Evolutionary conservation across 2,329 filamentous ascomycete genomes (phyloP), one percentile per base, ranked within the genome.

Genomic region (Talaromyces sp.): DNA sequence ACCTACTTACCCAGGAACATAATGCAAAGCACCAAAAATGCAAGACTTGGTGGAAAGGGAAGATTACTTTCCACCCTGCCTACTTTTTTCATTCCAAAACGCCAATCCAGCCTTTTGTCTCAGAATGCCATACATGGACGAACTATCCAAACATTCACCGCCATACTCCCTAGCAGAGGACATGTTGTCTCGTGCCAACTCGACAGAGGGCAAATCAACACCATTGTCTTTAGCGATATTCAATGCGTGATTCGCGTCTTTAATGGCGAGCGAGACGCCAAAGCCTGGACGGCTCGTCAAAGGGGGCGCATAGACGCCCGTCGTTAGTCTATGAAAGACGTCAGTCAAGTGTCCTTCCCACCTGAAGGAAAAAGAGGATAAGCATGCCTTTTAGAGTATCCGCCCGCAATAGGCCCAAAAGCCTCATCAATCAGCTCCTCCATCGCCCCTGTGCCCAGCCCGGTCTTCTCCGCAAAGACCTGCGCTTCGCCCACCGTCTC

Each of bases 381-480:
- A 33, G 37, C 63, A 59, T 64, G 76, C 75, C 75, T 69, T 66
- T 77, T 77, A 1, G 77, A 79, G 64, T 79, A 79, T 4, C 76
- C 75, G 5, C 76, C 76, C 3, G 76, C 71, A 21, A 79, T 75
- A 31, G 76, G 72, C 4, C 77, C 78, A 64, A 80, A 79, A n/a
- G 75, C 77, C 52, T 78, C 75, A 0, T 70, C 72, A 57, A 81
- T 78, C 63, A 80, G 70, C 31, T 76, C 75, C 64, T 80, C 77
- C 71, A 80, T 75, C 2, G 73, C 71, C 2, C 69, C 71, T 1
- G 75, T 75, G 9, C 77, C 78, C n/a, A 81, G 70, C 2, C 77
- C 78, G 2, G 76, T 79, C 67, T 77, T 75, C 64, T 80, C 78
- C 16, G 78, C 79, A 61, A 81, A 80, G 35, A 81, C 78, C 64